Conservation (phyloP, 1,139 yeast species). For the Diutina catenulata region DNA sequence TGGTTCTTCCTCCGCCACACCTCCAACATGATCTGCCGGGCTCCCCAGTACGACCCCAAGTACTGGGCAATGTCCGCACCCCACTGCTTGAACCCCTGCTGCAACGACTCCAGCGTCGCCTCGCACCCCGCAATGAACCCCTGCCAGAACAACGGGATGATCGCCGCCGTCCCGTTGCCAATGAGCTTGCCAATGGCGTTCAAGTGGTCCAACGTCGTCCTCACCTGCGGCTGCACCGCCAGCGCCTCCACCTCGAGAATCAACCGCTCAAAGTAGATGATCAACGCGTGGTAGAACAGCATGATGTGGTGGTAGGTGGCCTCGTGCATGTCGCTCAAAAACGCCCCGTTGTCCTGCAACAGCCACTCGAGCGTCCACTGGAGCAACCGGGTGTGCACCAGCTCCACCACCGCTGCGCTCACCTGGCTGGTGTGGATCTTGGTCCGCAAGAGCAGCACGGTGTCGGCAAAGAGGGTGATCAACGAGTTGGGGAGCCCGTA, state of each 20-base stretch:
- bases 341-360: slow-evolving; percentile 21
- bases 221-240: slow-evolving; percentile 48
- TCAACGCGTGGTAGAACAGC: slow-evolving; percentile 66
- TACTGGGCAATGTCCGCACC: slow-evolving; percentile 68
- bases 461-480: slow-evolving; percentile 57
- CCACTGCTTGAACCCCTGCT: slow-evolving; percentile 65
- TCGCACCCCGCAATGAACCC: slow-evolving; percentile 87
- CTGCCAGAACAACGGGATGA: slow-evolving; percentile 79
- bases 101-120: slow-evolving; percentile 47
- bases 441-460: slow-evolving; percentile 52
- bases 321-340: slow-evolving; percentile 48
- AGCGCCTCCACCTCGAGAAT: slow-evolving; percentile 43
- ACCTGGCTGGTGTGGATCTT: slow-evolving; percentile 39
- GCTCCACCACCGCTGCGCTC: slow-evolving; percentile 8
- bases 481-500: slow-evolving; percentile 81
- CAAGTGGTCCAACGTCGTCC: slow-evolving; percentile 50
- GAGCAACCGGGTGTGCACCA: slow-evolving; percentile 31
- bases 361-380: slow-evolving; percentile 65
- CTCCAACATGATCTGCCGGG: slow-evolving; percentile 73
- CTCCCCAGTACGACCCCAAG: slow-evolving; percentile 80
- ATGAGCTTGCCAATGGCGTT: slow-evolving; percentile 51
- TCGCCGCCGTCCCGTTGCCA: slow-evolving; percentile 40
- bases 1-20: slow-evolving; percentile 70
- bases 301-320: slow-evolving; percentile 75
- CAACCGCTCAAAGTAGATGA: slow-evolving; percentile 65